A percentile compares a stretch with the other conserved stretches of the same genome.
These are phyloP conservation scores for Xanthoconium purpureum DNA, from an alignment of 768 basidiomycete species.

Conservation along the genomic window DNA sequence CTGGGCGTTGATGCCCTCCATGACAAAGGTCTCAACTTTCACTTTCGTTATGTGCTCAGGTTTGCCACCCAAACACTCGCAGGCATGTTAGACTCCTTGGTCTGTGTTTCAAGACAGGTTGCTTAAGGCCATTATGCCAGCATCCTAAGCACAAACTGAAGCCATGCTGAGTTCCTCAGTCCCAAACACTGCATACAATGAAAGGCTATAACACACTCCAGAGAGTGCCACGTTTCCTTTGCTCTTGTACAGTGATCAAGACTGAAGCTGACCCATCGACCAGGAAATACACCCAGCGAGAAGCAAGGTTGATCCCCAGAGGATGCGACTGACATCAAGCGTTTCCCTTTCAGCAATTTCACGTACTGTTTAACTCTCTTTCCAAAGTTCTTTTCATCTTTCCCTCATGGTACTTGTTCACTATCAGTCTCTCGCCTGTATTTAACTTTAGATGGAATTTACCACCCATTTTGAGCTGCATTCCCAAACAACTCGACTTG, in stretches of 20 bases:
- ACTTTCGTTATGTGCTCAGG: conserved; percentile 69
- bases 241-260: conserved; percentile 50
- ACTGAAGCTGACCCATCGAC: conserved; percentile 66
- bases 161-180: conserved; percentile 26
- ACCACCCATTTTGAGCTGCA: conserved; percentile 80
- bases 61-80: conserved; percentile 78
- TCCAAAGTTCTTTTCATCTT: conserved; percentile 81
- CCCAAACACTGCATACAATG: background rate
- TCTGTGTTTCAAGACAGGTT: conserved; percentile 84
- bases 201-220: conserved; percentile 16
- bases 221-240: conserved; percentile 8
- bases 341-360: conserved; percentile 80
- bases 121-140: conserved; percentile 77
- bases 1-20: conserved; percentile 73
- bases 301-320: conserved; percentile 49
- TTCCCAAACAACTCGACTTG: conserved; percentile 85
- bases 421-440: conserved; percentile 80
- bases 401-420: conserved; percentile 71
- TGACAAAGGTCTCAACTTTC: conserved; percentile 61
- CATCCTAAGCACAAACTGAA: conserved; percentile 60
- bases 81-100: conserved; percentile 84
- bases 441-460: conserved; percentile 86
- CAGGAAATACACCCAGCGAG: conserved; percentile 50
- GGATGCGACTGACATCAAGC: conserved; percentile 67
- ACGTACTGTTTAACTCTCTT: conserved; percentile 80